These are phyloP conservation scores for Ramaria sp. DNA, from an alignment of 768 basidiomycete species.

Conservation along the genomic window DNA sequence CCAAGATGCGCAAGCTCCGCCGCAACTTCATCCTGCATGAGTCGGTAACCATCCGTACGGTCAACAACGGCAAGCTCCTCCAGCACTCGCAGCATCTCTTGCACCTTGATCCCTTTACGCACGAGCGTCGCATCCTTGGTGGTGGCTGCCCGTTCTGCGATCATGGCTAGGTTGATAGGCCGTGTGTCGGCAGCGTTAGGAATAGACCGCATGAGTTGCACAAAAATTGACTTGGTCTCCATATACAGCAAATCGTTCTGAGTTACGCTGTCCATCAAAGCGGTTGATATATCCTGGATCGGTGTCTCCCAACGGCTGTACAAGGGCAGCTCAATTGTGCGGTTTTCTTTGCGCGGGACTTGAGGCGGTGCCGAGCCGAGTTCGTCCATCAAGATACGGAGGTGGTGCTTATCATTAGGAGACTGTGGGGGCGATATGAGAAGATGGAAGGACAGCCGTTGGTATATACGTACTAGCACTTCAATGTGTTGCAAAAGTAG, in stretches of 20 bases:
- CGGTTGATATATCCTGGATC: constrained; percentile 93
- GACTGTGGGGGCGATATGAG: constrained; percentile 40
- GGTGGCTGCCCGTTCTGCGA: constrained; percentile 93
- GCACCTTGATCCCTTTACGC: constrained; percentile 96
- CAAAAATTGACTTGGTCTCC: constrained; percentile 99
- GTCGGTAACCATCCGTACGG: constrained; percentile 67
- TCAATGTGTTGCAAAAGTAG: constrained; percentile 93
- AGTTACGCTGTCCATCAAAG: constrained; percentile 94
- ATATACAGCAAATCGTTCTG: constrained; percentile 99
- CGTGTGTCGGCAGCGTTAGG: constrained; percentile 74
- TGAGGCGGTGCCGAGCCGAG: constrained; percentile 88
- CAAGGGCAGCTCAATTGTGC: constrained; percentile 81
- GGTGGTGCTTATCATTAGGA: constrained; percentile 94
- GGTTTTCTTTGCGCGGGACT: constrained; percentile 96
- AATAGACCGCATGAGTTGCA: constrained; percentile 92
- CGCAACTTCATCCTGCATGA: constrained; percentile 96
- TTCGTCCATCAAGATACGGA: constrained; percentile 94
- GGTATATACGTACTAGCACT: constrained; percentile 59
- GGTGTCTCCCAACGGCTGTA: constrained; percentile 99
- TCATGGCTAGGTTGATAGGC: constrained; percentile 78
- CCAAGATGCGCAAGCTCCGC: constrained; percentile 95
- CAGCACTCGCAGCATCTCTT: constrained; percentile 95
- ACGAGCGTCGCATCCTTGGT: constrained; percentile 95
- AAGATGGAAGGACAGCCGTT: not conserved
- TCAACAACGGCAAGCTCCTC: constrained; percentile 88